A percentile compares a stretch with the other conserved stretches of the same genome.
These are phyloP conservation scores for Chimonanthus salicifolius DNA, from an alignment of 164 flowering plant species.

Conservation along the genomic window DNA sequence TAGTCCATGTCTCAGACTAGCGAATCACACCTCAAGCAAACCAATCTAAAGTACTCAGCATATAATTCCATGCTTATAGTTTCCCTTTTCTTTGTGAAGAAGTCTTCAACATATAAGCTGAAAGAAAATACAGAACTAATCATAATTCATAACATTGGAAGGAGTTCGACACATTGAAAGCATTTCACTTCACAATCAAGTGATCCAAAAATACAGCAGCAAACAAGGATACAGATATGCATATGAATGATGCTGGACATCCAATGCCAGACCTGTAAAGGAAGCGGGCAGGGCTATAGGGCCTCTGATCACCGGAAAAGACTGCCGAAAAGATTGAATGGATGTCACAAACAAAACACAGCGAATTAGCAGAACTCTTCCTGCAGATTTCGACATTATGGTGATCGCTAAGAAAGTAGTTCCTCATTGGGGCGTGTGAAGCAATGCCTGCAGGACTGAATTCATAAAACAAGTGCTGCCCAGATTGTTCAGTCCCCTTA, in stretches of 20 bases:
- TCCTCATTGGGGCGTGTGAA: constrained; percentile 61
- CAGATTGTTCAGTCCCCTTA: constrained; percentile 71
- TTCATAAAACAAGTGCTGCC: constrained; percentile 76
- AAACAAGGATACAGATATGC: too few species aligned
- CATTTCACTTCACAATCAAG: too few species aligned
- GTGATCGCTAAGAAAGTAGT: constrained; percentile 45
- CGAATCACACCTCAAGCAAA: not conserved
- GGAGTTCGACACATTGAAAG: too few species aligned
- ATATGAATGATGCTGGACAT: not conserved
- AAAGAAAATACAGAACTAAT: too few species aligned
- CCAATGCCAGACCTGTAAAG: constrained; percentile 47
- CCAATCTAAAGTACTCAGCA: not conserved
- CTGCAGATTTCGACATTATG: constrained; percentile 37
- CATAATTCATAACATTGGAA: too few species aligned
- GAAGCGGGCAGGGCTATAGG: constrained; percentile 59
- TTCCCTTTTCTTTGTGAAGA: too few species aligned
- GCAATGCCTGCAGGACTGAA: constrained; percentile 59
- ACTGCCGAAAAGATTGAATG: constrained; percentile 38
- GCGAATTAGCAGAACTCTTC: constrained; percentile 21
- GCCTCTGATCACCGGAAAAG: constrained; percentile 51
- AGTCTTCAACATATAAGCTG: too few species aligned
- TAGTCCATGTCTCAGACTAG: not conserved
- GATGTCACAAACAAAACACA: constrained; percentile 56
- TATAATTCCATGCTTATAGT: too few species aligned
- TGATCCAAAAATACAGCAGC: too few species aligned